Percentiles rank a stretch among this genome's conserved stretches.
Evolutionary conservation across 2,329 filamentous ascomycete species (phyloP).

Genomic region (Coniella lustricola): DNA sequence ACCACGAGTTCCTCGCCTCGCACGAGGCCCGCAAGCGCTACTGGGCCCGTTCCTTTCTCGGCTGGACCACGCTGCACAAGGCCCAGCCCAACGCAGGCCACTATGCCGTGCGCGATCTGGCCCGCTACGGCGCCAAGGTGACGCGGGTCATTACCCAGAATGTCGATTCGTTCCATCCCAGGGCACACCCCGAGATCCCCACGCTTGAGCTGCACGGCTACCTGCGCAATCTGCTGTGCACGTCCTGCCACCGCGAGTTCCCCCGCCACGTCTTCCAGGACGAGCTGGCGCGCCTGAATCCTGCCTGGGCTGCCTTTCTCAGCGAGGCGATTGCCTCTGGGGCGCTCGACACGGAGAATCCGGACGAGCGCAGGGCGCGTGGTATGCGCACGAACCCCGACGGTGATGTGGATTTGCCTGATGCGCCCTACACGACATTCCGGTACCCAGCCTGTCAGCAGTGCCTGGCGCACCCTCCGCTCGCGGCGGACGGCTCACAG

Average conservation of each 20-base stretch:
- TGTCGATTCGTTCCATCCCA: slow-evolving; percentile 86
- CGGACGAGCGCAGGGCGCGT: slow-evolving; percentile 55
- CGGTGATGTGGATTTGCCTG: slow-evolving; percentile 84
- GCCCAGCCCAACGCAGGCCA: slow-evolving; percentile 78
- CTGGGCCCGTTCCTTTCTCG: slow-evolving; percentile 91
- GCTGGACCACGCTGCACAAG: slow-evolving; percentile 75
- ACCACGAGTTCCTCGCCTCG: slow-evolving; percentile 74
- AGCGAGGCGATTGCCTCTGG: slow-evolving; percentile 64
- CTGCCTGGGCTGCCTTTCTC: slow-evolving; percentile 75
- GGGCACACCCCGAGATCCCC: slow-evolving; percentile 64
- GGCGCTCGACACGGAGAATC: slow-evolving; percentile 71
- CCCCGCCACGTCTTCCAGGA: slow-evolving; percentile 68
- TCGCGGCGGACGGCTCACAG: slow-evolving; percentile 44
- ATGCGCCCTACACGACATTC: slow-evolving; percentile 82
- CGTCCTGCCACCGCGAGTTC: slow-evolving; percentile 67
- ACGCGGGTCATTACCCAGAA: slow-evolving; percentile 85
- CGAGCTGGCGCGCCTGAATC: slow-evolving; percentile 72
- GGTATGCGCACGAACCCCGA: slow-evolving; percentile 86
- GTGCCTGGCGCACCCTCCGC: slow-evolving; percentile 61
- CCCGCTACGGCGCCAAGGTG: slow-evolving; percentile 66
- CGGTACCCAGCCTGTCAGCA: slow-evolving; percentile 83
- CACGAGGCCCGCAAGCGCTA: slow-evolving; percentile 88
- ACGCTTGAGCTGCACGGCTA: slow-evolving; percentile 91
- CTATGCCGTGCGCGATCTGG: slow-evolving; percentile 66
- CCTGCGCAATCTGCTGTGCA: slow-evolving; percentile 72